Conservation (phyloP, 2,329 filamentous ascomycete genomes). For the Pseudogymnoascus sp. region DNA sequence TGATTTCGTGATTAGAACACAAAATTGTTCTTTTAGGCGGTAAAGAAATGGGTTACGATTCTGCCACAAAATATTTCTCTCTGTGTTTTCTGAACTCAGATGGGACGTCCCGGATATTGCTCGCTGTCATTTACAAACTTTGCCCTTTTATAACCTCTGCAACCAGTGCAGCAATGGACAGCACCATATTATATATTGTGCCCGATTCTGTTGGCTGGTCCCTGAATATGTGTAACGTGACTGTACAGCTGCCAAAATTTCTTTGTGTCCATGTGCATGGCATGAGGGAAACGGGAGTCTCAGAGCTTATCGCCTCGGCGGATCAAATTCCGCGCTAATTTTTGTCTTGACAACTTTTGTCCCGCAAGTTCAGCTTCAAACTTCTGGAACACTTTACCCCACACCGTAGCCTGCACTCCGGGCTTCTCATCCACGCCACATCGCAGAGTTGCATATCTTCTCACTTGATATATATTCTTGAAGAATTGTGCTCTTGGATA, state of each 20-base stretch:
- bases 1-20: background rate
- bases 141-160: background rate
- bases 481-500: constrained; percentile 7
- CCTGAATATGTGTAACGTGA: background rate
- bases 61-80: background rate
- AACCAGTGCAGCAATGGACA: background rate
- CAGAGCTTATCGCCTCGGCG: constrained; percentile 7
- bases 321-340: constrained; percentile 7
- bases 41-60: background rate
- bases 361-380: constrained; percentile 7
- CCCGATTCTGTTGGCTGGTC: background rate
- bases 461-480: background rate
- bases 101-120: background rate
- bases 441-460: constrained; percentile 1
- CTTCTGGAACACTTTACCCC: constrained; percentile 8
- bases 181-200: background rate
- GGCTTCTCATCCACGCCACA: constrained; percentile 3
- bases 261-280: background rate
- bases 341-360: constrained; percentile 8
- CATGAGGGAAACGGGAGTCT: background rate
- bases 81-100: background rate
- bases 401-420: background rate
- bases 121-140: background rate
- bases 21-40: background rate
- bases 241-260: background rate